Evolutionary conservation across 1,284 basidiomycete species (phyloP).

Genomic region (Gymnopus androsaceus): DNA sequence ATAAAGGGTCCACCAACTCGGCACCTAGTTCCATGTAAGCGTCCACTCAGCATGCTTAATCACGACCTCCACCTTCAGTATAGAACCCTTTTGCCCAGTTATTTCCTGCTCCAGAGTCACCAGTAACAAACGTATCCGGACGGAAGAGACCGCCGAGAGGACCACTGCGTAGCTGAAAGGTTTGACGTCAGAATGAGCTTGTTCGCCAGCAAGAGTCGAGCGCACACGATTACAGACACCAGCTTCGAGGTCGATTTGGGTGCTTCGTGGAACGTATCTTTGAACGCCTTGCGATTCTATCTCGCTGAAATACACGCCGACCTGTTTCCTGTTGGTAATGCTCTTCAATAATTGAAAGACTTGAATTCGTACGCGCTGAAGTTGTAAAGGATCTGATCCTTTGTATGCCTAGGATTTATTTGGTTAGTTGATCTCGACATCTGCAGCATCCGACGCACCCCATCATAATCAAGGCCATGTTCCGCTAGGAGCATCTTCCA

Average conservation of each 20-base stretch:
- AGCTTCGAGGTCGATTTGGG: conserved; percentile 90
- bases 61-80: conserved; percentile 66
- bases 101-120: conserved; percentile 82
- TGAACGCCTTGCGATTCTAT: conserved; percentile 46
- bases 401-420: conserved; percentile 35
- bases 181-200: background rate
- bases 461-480: conserved; percentile 72
- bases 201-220: conserved; percentile 14
- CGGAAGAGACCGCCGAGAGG: conserved; percentile 77
- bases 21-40: conserved; percentile 56
- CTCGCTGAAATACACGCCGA: conserved; percentile 75
- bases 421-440: conserved; percentile 3
- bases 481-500: conserved; percentile 81
- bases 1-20: conserved; percentile 86
- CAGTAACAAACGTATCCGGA: conserved; percentile 85
- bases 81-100: conserved; percentile 94
- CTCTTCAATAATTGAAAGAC: background rate
- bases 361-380: conserved; percentile 38
- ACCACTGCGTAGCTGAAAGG: conserved; percentile 62
- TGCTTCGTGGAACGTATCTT: conserved; percentile 92
- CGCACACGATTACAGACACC: conserved; percentile 83
- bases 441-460: conserved; percentile 49
- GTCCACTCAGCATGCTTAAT: background rate
- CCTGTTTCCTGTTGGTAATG: conserved; percentile 38
- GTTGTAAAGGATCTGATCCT: conserved; percentile 44